Evolutionary conservation across 2,329 filamentous ascomycete species (phyloP).

Genomic region (Falciphora oryzae): DNA sequence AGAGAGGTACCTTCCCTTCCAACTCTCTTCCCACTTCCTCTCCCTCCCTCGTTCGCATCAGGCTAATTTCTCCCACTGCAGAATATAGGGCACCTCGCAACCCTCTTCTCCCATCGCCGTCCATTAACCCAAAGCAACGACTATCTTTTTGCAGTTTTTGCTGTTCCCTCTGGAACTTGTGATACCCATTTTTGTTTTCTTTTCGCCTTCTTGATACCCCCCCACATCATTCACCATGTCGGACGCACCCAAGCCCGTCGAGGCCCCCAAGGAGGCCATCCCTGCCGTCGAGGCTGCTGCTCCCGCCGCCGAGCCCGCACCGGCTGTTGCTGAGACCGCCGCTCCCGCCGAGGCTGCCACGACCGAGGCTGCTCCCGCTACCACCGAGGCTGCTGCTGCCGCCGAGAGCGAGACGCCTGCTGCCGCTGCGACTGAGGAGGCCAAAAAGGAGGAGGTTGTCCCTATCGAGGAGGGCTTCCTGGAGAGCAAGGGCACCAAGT

Average conservation of each 20-base stretch:
- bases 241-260: conserved; percentile 66
- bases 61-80: not conserved
- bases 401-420: conserved; percentile 30
- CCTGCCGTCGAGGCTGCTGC: conserved; percentile 29
- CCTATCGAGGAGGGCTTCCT: conserved; percentile 73
- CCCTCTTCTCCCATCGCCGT: not conserved
- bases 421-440: conserved; percentile 30
- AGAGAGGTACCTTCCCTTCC: not conserved
- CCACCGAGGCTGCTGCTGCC: conserved; percentile 35
- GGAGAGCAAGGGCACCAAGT: conserved; percentile 81
- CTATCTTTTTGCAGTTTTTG: not conserved
- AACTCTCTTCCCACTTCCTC: not conserved
- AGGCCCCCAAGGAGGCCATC: conserved; percentile 46
- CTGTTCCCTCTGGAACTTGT: conserved; percentile 6
- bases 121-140: not conserved
- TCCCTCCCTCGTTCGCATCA: not conserved
- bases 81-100: not conserved
- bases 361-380: conserved; percentile 31
- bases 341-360: conserved; percentile 27
- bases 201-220: conserved; percentile 28
- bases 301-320: conserved; percentile 24
- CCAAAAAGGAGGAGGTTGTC: conserved; percentile 35
- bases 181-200: conserved; percentile 24
- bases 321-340: conserved; percentile 26
- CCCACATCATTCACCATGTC: conserved; percentile 53